phyloP scores from a whole-genome alignment of 2,329 filamentous ascomycete genomes.

The Lachnellula subtilissima region DNA sequence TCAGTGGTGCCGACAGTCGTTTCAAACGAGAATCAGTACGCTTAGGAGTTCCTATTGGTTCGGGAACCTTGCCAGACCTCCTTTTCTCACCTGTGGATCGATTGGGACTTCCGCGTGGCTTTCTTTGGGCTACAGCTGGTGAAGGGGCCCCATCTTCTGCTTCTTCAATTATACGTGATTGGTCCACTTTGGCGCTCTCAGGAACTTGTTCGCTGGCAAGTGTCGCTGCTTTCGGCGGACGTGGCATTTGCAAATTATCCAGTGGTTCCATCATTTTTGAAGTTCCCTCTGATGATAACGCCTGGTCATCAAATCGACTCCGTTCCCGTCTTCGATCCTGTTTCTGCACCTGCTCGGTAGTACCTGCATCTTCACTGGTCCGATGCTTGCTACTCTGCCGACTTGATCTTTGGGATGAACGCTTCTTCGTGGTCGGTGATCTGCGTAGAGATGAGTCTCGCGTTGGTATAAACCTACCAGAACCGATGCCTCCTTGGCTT shows the following conservation, averaged over 20 bases:
- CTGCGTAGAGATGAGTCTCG: constrained; percentile 66
- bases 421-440: constrained; percentile 48
- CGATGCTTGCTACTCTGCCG: constrained; percentile 40
- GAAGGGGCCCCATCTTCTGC: constrained; percentile 64
- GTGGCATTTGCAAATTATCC: constrained; percentile 30
- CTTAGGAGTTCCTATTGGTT: constrained; percentile 44
- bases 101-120: constrained; percentile 40
- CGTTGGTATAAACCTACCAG: constrained; percentile 51
- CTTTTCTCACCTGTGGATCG: constrained; percentile 31
- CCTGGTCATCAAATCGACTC: constrained; percentile 18
- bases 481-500: constrained; percentile 29
- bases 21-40: constrained; percentile 55
- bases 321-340: constrained; percentile 20
- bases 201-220: constrained; percentile 19
- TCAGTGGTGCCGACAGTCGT: constrained; percentile 48
- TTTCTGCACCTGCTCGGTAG: constrained; percentile 18
- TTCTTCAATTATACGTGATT: constrained; percentile 15
- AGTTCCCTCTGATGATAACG: constrained; percentile 23
- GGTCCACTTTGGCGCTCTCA: constrained; percentile 17
- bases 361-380: constrained; percentile 26
- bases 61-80: constrained; percentile 46
- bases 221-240: constrained; percentile 22
- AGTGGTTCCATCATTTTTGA: constrained; percentile 29
- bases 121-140: constrained; percentile 60
- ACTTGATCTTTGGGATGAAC: constrained; percentile 47